Percentiles rank a stretch among this genome's conserved stretches.
Conservation (phyloP, 2,329 filamentous ascomycete genomes). For the Pseudopithomyces maydicus region DNA sequence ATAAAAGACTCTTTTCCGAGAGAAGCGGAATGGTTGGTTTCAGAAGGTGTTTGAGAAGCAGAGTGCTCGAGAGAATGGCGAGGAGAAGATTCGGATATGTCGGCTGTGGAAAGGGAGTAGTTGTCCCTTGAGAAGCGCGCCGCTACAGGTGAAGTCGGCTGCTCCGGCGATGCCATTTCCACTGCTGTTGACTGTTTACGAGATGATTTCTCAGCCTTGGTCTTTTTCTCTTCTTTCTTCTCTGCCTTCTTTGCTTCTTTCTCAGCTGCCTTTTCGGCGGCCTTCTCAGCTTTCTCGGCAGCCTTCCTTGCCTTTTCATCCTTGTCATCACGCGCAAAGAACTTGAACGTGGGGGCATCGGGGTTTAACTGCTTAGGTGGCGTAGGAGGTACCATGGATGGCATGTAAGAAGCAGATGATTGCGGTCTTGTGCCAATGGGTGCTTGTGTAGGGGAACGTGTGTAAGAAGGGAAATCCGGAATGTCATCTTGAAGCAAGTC, state of each 20-base stretch:
- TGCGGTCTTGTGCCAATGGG: constrained; percentile 81
- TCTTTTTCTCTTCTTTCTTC: constrained; percentile 45
- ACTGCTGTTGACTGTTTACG: constrained; percentile 34
- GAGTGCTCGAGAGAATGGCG: constrained; percentile 49
- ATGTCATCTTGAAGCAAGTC: constrained; percentile 56
- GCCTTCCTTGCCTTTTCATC: constrained; percentile 41
- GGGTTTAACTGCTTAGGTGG: constrained; percentile 73
- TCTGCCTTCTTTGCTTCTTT: constrained; percentile 36
- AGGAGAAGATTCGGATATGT: constrained; percentile 41
- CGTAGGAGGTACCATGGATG: constrained; percentile 50
- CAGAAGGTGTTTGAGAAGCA: constrained; percentile 43
- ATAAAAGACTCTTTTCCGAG: constrained; percentile 54
- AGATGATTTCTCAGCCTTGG: constrained; percentile 40
- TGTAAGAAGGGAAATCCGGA: constrained; percentile 55
- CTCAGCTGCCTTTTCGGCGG: constrained; percentile 40
- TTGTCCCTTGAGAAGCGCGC: constrained; percentile 50
- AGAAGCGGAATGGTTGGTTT: constrained; percentile 41
- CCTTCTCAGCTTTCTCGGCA: constrained; percentile 33
- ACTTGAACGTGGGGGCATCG: constrained; percentile 85
- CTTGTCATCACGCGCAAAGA: constrained; percentile 53
- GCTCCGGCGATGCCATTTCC: constrained; percentile 28
- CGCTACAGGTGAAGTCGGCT: constrained; percentile 30
- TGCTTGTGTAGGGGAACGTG: constrained; percentile 60
- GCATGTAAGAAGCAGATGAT: constrained; percentile 57
- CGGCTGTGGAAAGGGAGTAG: constrained; percentile 50